Base-by-base conservation (phyloP, 495 filamentous ascomycete genomes). In the Acidomyces sp. region DNA sequence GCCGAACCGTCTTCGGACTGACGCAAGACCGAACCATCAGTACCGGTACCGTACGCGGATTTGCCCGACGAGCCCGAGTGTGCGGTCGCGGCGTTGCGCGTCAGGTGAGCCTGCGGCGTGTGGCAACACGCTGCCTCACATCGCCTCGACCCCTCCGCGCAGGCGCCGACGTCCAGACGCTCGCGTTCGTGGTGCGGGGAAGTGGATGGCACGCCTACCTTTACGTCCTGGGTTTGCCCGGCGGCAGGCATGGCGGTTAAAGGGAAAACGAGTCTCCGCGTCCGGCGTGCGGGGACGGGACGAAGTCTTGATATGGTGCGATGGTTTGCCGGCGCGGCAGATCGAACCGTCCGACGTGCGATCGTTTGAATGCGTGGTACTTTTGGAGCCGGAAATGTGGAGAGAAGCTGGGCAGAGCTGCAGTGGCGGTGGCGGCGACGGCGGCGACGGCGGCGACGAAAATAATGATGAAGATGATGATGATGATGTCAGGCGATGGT, bases 1-100 rank as follows among this genome's bases (percentile, higher is more conserved):
- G 62, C 25, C 22, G 37, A 67, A 34, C 60, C 64, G 32, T 66
- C 54, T 48, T 71, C 68, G 46, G 60, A 59, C 61, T 70, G 42
- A 38, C 34, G 7, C 7, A 20, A 34, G 31, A 39, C 5, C 11
- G 29, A 46, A n/a, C 33, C 45, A 34, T 48, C 39, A 48, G 45
- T 43, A 43, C 38, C 39, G 15, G 15, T 43, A 13, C 39, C 39
- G 39, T 41, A 42, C 7, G 22, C 16, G 15, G 36, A 39, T 15
- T 41, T 41, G 2, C 4, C 37, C 1, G 44, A 41, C 6, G 13
- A 4, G 19, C 18, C 17, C 6, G 44, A 47, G 19, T 33, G 39
- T 21, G 39, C 22, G 27, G 39, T 37, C 2, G 39, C 24, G 31
- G 18, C 24, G 17, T 37, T 41, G 44, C 29, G 38, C 7, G 25